A percentile compares a stretch with the other conserved stretches of the same genome.
phyloP scores from a whole-genome alignment of 305 asterid species.

The Fraxinus angustifolia region DNA sequence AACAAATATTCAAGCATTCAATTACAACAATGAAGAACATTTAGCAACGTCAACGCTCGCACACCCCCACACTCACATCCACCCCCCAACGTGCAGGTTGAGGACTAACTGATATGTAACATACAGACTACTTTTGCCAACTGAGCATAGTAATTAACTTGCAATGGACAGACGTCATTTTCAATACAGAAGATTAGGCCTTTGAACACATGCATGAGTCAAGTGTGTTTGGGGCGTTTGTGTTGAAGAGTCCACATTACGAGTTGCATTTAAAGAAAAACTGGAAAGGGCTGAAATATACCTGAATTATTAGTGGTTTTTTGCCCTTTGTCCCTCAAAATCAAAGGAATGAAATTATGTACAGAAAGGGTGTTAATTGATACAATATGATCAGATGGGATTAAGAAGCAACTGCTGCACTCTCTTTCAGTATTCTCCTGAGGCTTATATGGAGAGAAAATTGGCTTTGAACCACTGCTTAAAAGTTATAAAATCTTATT shows the following conservation, averaged over 20 bases:
- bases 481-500: slow-evolving; percentile 8
- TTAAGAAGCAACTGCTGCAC: slow-evolving; percentile 36
- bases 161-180: not conserved
- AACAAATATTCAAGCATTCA: slow-evolving; percentile 24
- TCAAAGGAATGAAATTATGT: slow-evolving; percentile 32
- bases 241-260: not conserved
- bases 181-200: not conserved
- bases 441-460: slow-evolving; percentile 35
- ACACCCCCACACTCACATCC: not conserved
- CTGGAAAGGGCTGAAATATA: not conserved
- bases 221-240: not conserved
- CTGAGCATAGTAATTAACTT: not conserved
- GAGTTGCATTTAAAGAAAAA: not conserved
- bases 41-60: not conserved
- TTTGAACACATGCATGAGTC: not conserved
- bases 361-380: slow-evolving; percentile 42
- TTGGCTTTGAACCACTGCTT: not conserved
- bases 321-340: slow-evolving; percentile 24
- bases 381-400: slow-evolving; percentile 15
- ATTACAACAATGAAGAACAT: slow-evolving; percentile 22
- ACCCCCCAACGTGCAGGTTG: not conserved
- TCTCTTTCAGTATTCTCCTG: slow-evolving; percentile 16
- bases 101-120: not conserved
- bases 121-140: not conserved
- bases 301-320: slow-evolving; percentile 35